These are phyloP conservation scores for Pichia kudriavzevii DNA, from an alignment of 1,139 yeast genomes.

Conservation along the genomic window DNA sequence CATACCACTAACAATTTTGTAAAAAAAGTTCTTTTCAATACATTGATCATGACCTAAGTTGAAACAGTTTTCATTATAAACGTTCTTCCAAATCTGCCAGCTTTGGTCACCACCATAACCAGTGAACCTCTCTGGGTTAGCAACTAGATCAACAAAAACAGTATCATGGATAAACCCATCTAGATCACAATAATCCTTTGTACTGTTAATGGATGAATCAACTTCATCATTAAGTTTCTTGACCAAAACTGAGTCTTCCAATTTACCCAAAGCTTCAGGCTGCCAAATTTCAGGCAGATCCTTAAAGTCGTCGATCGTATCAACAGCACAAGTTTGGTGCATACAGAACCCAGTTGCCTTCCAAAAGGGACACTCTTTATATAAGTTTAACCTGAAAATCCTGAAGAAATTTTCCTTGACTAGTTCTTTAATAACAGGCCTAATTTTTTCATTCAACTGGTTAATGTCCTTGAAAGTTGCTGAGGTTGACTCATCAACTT, in stretches of 20 bases:
- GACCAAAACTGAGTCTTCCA: slow-evolving; percentile 33
- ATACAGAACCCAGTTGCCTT: slow-evolving; percentile 78
- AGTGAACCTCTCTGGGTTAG: slow-evolving; percentile 93
- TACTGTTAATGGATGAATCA: slow-evolving; percentile 19
- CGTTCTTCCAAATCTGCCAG: slow-evolving; percentile 86
- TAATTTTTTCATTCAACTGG: slow-evolving; percentile 38
- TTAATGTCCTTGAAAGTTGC: slow-evolving; percentile 50
- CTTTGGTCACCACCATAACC: slow-evolving; percentile 95
- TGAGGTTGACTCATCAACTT: slow-evolving; percentile 30
- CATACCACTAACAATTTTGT: slow-evolving; percentile 83
- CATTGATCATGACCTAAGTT: slow-evolving; percentile 46
- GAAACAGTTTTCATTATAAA: slow-evolving; percentile 88
- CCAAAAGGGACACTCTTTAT: slow-evolving; percentile 85
- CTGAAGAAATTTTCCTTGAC: slow-evolving; percentile 72
- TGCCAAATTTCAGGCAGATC: slow-evolving; percentile 66
- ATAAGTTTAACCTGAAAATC: slow-evolving; percentile 80
- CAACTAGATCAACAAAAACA: slow-evolving; percentile 77
- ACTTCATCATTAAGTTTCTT: slow-evolving; percentile 11
- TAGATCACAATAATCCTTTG: slow-evolving; percentile 40
- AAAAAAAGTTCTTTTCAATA: slow-evolving; percentile 79
- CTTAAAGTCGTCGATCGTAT: slow-evolving; percentile 52
- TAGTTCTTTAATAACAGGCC: slow-evolving; percentile 49
- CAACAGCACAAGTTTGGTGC: slow-evolving; percentile 91
- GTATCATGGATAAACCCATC: slow-evolving; percentile 37
- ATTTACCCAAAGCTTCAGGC: slow-evolving; percentile 63